Evolutionary conservation across 75 land plant genomes (phyloP).

Genomic region (Larix kaempferi): DNA sequence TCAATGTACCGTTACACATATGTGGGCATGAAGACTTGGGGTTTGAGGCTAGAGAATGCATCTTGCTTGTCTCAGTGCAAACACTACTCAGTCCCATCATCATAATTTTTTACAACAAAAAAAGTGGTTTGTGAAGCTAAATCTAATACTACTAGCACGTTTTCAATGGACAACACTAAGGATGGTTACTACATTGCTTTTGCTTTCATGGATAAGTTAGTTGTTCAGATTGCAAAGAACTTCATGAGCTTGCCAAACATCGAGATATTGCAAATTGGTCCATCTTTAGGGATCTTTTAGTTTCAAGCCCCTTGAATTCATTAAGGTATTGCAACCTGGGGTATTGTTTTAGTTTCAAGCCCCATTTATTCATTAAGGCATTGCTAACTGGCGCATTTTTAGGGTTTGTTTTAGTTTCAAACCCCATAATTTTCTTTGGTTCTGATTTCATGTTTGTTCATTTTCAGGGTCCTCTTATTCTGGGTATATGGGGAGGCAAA

Average conservation of each 20-base stretch:
- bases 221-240: conserved; percentile 89
- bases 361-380: conserved; percentile 57
- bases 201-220: conserved; percentile 96
- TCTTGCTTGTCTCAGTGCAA: too few species aligned
- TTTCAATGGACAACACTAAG: conserved; percentile 71
- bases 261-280: conserved; percentile 36
- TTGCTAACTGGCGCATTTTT: not conserved
- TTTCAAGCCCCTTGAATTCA: conserved; percentile 12
- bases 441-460: not conserved
- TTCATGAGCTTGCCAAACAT: conserved; percentile 85
- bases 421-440: not conserved
- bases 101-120: not conserved
- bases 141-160: conserved; percentile 24
- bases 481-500: conserved; percentile 97
- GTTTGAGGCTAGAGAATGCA: not conserved
- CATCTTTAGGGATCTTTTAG: not conserved
- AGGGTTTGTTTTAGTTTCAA: not conserved
- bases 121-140: not conserved
- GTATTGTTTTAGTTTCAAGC: not conserved
- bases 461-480: conserved; percentile 72
- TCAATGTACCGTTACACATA: not conserved
- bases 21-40: not conserved
- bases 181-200: conserved; percentile 95
- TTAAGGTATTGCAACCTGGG: conserved; percentile 45
- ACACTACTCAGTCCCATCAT: not conserved